A percentile compares a stretch with the other conserved stretches of the same genome.
phyloP scores from a whole-genome alignment of 2,329 filamentous ascomycete species.

The Ceratocystis papillata region DNA sequence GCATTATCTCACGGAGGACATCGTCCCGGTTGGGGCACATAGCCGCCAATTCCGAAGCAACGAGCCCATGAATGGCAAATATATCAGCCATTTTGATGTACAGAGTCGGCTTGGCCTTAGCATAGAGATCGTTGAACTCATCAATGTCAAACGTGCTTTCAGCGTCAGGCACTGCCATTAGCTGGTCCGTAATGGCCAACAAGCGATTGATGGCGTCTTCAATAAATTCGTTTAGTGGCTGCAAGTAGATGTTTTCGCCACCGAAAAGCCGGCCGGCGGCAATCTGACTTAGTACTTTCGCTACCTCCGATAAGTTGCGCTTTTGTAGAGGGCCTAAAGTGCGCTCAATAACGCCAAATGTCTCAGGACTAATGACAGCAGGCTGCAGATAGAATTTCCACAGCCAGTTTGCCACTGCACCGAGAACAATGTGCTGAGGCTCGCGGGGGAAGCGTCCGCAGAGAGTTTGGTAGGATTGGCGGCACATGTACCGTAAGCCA shows the following conservation, averaged over 20 bases:
- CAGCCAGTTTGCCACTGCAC: conserved; percentile 79
- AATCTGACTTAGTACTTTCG: conserved; percentile 83
- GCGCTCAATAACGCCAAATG: conserved; percentile 84
- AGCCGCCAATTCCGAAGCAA: conserved; percentile 64
- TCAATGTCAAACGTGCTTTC: conserved; percentile 96
- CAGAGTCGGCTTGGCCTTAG: conserved; percentile 91
- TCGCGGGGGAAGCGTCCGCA: conserved; percentile 69
- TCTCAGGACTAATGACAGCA: conserved; percentile 78
- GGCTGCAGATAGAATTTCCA: conserved; percentile 93
- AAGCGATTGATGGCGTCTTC: conserved; percentile 73
- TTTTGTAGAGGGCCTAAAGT: conserved; percentile 84
- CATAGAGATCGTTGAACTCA: conserved; percentile 95
- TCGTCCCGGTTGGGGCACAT: conserved; percentile 78
- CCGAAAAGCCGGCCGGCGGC: conserved; percentile 83
- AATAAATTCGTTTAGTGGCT: conserved; percentile 87
- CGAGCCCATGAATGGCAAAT: conserved; percentile 85
- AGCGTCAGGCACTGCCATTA: conserved; percentile 75
- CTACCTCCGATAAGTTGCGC: conserved; percentile 79
- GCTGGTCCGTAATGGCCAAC: conserved; percentile 58
- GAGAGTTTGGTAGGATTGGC: conserved; percentile 73
- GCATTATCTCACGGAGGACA: conserved; percentile 77
- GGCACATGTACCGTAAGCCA: conserved; percentile 75
- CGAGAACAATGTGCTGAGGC: conserved; percentile 63
- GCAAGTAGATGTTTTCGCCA: conserved; percentile 87
- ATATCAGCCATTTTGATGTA: conserved; percentile 99